Conservation (phyloP, 805 yeast genomes). For the Saccharomycopsis sp. region DNA sequence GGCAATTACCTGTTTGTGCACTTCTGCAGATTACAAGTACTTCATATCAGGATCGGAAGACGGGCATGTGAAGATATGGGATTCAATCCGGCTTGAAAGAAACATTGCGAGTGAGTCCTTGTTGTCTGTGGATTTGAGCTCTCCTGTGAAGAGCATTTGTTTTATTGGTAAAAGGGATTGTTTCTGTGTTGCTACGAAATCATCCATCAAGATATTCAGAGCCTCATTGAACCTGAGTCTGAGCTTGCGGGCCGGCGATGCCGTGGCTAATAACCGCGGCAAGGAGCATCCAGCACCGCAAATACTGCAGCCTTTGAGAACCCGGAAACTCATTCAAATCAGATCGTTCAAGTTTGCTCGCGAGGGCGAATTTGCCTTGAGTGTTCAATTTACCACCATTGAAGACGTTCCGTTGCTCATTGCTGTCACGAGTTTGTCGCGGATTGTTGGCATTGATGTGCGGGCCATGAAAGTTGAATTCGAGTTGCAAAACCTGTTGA, state of each 20-base stretch:
- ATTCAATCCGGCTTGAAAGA: slow-evolving; percentile 50
- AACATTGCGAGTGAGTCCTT: slow-evolving; percentile 47
- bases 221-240: slow-evolving; percentile 23
- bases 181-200: slow-evolving; percentile 42
- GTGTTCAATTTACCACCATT: slow-evolving; percentile 31
- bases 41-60: slow-evolving; percentile 72
- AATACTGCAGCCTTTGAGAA: no score
- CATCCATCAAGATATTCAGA: slow-evolving; percentile 32
- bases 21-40: slow-evolving; percentile 52
- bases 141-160: slow-evolving; percentile 39
- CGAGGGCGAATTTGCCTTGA: slow-evolving; percentile 36
- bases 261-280: no score
- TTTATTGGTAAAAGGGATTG: slow-evolving; percentile 49
- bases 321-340: slow-evolving; percentile 21
- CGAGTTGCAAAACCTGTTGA: slow-evolving; percentile 42
- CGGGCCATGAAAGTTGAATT: slow-evolving; percentile 40
- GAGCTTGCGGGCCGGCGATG: no score
- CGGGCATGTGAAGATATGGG: slow-evolving; percentile 76
- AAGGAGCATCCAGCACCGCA: no score
- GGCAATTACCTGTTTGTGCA: slow-evolving; percentile 46
- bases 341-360: slow-evolving; percentile 23
- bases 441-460: slow-evolving; percentile 48
- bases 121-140: slow-evolving; percentile 38
- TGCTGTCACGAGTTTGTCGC: slow-evolving; percentile 44
- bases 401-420: slow-evolving; percentile 37